Conservation (phyloP, 2,329 filamentous ascomycete genomes). For the Anthostomella pinea region DNA sequence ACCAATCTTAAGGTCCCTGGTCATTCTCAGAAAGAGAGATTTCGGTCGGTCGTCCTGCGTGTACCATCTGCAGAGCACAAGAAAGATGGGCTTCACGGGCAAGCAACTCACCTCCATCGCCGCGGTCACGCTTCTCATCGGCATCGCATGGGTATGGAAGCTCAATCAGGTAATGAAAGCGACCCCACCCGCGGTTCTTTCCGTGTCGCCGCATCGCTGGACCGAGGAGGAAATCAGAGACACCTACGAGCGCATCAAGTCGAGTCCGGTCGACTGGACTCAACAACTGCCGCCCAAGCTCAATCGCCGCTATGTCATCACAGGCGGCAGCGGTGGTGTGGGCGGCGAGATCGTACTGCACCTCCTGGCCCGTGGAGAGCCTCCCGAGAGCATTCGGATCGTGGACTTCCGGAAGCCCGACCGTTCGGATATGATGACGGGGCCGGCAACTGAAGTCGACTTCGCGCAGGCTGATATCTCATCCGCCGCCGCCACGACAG, state of each 20-base stretch:
- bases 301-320: slow-evolving; percentile 36
- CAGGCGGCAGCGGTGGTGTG: slow-evolving; percentile 42
- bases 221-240: slow-evolving; percentile 29
- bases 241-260: slow-evolving; percentile 31
- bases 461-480: slow-evolving; percentile 46
- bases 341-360: slow-evolving; percentile 48
- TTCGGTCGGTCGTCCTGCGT: no score
- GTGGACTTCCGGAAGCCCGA: slow-evolving; percentile 43
- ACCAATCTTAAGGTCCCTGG: no score
- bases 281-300: slow-evolving; percentile 32
- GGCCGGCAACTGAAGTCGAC: slow-evolving; percentile 32
- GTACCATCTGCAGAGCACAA: no score
- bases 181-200: slow-evolving; percentile 29
- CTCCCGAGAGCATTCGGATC: slow-evolving; percentile 45
- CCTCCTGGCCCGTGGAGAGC: slow-evolving; percentile 44
- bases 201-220: slow-evolving; percentile 30
- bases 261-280: slow-evolving; percentile 28
- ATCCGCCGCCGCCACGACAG: slow-evolving; percentile 34
- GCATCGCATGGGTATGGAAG: slow-evolving; percentile 26
- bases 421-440: slow-evolving; percentile 36
- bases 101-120: slow-evolving; percentile 10
- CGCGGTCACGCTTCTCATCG: slow-evolving; percentile 18
- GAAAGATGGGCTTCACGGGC: slow-evolving; percentile 7
- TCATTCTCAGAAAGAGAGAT: no score
- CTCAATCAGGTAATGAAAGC: slow-evolving; percentile 32